These are phyloP conservation scores for Tetrahymena thermophila DNA, from an alignment of 73 alveolate genomes.

Conservation along the genomic window DNA sequence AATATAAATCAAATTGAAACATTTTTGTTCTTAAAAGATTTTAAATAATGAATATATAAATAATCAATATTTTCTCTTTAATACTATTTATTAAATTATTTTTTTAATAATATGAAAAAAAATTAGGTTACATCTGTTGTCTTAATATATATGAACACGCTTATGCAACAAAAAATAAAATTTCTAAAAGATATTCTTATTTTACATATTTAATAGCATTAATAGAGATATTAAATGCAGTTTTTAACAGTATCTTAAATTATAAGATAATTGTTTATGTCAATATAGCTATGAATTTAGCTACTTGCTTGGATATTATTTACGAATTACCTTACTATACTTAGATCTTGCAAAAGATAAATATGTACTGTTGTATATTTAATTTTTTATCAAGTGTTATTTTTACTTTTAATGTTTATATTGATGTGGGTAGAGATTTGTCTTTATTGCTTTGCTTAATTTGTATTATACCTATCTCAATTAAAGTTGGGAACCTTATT, in stretches of 20 bases:
- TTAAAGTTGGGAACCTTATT: neutral
- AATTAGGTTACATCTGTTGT: neutral
- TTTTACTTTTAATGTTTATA: neutral
- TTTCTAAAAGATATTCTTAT: neutral
- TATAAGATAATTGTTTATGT: neutral
- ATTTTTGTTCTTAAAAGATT: no score
- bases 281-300: neutral
- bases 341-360: neutral
- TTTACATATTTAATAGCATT: neutral
- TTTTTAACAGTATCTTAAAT: neutral
- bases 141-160: neutral
- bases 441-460: neutral
- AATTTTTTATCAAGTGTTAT: neutral
- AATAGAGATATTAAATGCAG: neutral
- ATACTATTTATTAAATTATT: neutral
- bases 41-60: no score
- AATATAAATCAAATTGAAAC: no score
- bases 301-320: neutral
- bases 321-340: neutral
- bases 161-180: neutral
- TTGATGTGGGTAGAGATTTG: neutral
- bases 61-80: neutral
- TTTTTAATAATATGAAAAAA: neutral
- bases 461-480: neutral
- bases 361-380: neutral